Conservation (phyloP, 2,329 filamentous ascomycete species). For the Juglanconis juglandina region DNA sequence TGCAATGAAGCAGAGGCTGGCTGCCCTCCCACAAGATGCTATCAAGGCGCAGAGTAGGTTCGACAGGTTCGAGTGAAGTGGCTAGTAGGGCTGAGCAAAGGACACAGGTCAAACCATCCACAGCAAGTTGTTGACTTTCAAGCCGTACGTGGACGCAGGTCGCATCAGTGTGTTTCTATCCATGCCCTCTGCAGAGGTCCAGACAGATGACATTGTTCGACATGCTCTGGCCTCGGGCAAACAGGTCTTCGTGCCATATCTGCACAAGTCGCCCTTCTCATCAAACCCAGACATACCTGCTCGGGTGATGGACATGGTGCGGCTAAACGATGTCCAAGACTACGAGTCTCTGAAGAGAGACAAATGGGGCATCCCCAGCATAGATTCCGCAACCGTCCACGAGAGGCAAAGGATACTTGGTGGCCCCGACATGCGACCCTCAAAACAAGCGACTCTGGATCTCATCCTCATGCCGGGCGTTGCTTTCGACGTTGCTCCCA, state of each 20-base stretch:
- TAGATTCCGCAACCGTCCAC: slow-evolving; percentile 62
- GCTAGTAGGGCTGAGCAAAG: slow-evolving; percentile 21
- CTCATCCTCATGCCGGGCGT: slow-evolving; percentile 89
- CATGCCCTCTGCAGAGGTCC: slow-evolving; percentile 85
- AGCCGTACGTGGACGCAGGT: slow-evolving; percentile 71
- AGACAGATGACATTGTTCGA: slow-evolving; percentile 76
- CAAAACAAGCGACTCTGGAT: slow-evolving; percentile 60
- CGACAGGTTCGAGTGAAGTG: slow-evolving; percentile 14
- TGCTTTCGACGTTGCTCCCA: slow-evolving; percentile 70
- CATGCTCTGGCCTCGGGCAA: slow-evolving; percentile 77
- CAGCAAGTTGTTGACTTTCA: slow-evolving; percentile 60
- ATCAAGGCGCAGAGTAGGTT: slow-evolving; percentile 67
- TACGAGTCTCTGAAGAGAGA: slow-evolving; percentile 75
- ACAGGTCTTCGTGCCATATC: slow-evolving; percentile 86
- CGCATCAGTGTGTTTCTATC: slow-evolving; percentile 85
- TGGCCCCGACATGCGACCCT: slow-evolving; percentile 44
- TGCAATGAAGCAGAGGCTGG: slow-evolving; percentile 65
- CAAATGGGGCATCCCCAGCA: slow-evolving; percentile 92
- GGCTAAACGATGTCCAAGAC: slow-evolving; percentile 68
- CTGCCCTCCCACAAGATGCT: slow-evolving; percentile 57
- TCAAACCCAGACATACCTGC: slow-evolving; percentile 51
- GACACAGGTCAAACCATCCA: slow-evolving; percentile 61
- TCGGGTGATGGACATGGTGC: slow-evolving; percentile 91
- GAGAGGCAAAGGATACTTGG: slow-evolving; percentile 72
- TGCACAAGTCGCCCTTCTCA: slow-evolving; percentile 57